Evolutionary conservation across 2,329 filamentous ascomycete genomes (phyloP).

Genomic region (Trichoderma guizhouense): DNA sequence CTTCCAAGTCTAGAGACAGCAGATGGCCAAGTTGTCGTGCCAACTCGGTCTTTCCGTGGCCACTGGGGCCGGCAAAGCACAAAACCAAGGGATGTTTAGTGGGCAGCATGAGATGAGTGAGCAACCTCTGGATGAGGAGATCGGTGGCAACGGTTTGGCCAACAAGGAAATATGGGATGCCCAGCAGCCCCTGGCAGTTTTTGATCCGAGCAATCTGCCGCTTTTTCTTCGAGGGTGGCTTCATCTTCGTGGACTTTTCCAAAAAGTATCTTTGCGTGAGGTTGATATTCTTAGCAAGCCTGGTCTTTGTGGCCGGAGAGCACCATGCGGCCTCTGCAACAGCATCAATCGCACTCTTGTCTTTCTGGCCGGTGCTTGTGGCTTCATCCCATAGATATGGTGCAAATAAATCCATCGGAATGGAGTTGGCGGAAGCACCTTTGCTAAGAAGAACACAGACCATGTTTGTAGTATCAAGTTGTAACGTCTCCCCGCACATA

Average conservation of each 20-base stretch:
- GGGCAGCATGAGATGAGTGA: constrained; percentile 8
- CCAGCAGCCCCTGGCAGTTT: constrained; percentile 29
- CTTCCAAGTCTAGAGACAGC: constrained; percentile 35
- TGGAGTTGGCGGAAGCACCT: not conserved
- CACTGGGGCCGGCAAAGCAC: constrained; percentile 44
- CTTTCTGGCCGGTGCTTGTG: not conserved
- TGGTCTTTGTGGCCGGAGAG: constrained; percentile 20
- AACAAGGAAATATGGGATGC: constrained; percentile 34
- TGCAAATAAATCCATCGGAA: not conserved
- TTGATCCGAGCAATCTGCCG: constrained; percentile 27
- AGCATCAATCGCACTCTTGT: not conserved
- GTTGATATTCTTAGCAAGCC: constrained; percentile 28
- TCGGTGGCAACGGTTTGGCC: constrained; percentile 32
- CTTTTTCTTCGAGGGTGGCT: constrained; percentile 24
- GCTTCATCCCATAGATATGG: not conserved
- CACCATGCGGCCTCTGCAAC: constrained; percentile 24
- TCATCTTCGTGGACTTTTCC: constrained; percentile 25
- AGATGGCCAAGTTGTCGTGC: constrained; percentile 40
- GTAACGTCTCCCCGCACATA: not conserved
- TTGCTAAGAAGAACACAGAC: constrained; percentile 12
- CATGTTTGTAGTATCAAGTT: constrained; percentile 12
- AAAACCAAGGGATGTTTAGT: constrained; percentile 2
- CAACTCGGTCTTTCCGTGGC: constrained; percentile 50
- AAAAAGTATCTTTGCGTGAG: constrained; percentile 34
- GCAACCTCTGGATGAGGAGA: constrained; percentile 23